Percentiles rank a stretch among this genome's conserved stretches.
phyloP scores from a whole-genome alignment of 768 basidiomycete species.

The Leccinum imitatum region DNA sequence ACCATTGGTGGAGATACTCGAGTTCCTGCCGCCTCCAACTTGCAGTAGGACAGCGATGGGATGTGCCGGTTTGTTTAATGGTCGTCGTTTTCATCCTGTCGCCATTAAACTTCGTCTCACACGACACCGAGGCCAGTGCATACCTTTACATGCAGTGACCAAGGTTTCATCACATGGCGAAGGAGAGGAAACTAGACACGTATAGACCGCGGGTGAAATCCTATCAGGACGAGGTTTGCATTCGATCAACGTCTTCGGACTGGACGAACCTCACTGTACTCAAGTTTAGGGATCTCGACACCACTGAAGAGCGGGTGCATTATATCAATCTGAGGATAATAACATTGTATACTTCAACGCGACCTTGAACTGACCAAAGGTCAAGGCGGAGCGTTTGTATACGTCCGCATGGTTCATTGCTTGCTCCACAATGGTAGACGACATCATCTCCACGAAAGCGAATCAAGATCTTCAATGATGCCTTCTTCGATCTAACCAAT shows the following conservation, averaged over 20 bases:
- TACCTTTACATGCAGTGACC: background rate
- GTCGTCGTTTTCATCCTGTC: background rate
- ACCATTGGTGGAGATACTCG: background rate
- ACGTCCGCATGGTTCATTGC: background rate
- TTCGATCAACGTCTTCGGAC: background rate
- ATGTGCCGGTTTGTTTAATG: background rate
- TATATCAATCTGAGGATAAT: too few relatives aligned
- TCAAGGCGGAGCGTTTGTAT: background rate
- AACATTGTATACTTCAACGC: too few relatives aligned
- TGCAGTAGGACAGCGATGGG: too few relatives aligned
- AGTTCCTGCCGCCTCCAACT: background rate
- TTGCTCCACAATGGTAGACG: background rate
- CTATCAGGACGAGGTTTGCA: background rate
- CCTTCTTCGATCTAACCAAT: background rate
- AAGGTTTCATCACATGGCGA: background rate
- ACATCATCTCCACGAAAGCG: background rate
- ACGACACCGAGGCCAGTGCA: background rate
- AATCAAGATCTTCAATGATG: background rate
- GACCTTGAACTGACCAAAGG: too few relatives aligned
- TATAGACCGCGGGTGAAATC: background rate
- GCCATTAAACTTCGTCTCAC: background rate
- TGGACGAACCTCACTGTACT: too few relatives aligned
- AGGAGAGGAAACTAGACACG: background rate
- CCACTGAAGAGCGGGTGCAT: too few relatives aligned
- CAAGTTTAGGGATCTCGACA: too few relatives aligned